Base-by-base conservation (phyloP, 306 rosid genomes). In the Begonia loranthoides region DNA sequence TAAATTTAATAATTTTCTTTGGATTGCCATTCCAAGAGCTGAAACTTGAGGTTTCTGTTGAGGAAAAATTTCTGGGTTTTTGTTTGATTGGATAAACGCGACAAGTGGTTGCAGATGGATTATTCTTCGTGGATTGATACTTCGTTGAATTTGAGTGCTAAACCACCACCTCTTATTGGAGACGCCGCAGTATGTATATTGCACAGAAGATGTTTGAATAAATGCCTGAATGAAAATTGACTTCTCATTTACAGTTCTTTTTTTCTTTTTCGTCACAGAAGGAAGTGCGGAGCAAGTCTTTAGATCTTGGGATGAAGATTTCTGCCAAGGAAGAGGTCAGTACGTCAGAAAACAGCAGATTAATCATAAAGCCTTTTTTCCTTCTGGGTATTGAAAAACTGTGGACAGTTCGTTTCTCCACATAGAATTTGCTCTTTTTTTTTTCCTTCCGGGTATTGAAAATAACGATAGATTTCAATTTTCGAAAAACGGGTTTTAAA, bases 81-180 rank as follows among this genome's bases (percentile, higher is more conserved):
- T 10, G 4, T 43, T 43, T 10, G 14, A 5, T 43, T 43, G 1
- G 13, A 12, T 1, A 3, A 43, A 43, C 13, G 14, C 1, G n/a
- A 12, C 2, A 5, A 43, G 14, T 43, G 12, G 12, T 43, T 12
- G 34, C 46, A 10, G 34, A 43, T 43, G 46, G 92, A 70, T 61
- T 71, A 51, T 56, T 70, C 99, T 12, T 61, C 86, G 13, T 79
- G 58, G 69, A 64, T 75, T 49, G 87, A 81, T 58, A 80, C 93
- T 52, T 65, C 82, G 51, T 63, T 86, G 72, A 87, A 86, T 75
- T 93, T 92, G 50, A 92, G 78, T 45, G 34, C 72, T 44, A 58
- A 50, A 53, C 78, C 97, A 40, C 55, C 56, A 41, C 45, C 66
- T 50, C 56, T 49, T 53, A 65, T 73, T 46, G 77, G 79, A 45